Evolutionary conservation across 306 rosid species (phyloP).

Genomic region (Abrus precatorius): DNA sequence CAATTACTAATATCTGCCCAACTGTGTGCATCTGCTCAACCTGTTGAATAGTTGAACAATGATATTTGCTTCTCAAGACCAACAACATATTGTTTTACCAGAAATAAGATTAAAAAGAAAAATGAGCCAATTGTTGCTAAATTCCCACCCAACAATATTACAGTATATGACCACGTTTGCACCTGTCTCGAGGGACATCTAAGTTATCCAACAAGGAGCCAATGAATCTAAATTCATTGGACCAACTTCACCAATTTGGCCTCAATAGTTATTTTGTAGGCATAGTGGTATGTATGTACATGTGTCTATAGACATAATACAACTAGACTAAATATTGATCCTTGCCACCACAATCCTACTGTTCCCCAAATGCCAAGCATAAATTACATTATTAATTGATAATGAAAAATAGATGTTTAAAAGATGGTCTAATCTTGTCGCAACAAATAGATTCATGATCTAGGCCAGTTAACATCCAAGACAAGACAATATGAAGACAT

Average conservation of each 20-base stretch:
- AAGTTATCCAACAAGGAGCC: constrained; percentile 3
- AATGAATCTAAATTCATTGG: background rate
- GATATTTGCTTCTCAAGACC: background rate
- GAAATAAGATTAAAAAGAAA: background rate
- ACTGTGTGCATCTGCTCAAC: constrained; percentile 67
- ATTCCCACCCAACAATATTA: background rate
- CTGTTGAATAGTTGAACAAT: constrained; percentile 51
- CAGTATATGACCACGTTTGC: background rate
- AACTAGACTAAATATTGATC: background rate
- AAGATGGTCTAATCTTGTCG: background rate
- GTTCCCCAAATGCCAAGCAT: constrained; percentile 11
- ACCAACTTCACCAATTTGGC: background rate
- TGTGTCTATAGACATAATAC: background rate
- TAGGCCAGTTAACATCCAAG: constrained; percentile 1
- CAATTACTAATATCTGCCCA: constrained; percentile 63
- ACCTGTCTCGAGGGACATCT: background rate
- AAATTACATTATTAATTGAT: constrained; percentile 18
- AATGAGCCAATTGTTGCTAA: background rate
- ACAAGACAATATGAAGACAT: background rate
- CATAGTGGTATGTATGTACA: background rate
- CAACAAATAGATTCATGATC: background rate
- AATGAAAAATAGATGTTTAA: constrained; percentile 1
- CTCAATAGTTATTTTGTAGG: background rate
- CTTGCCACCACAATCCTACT: background rate
- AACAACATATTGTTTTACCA: background rate